Evolutionary conservation across 2,329 filamentous ascomycete genomes (phyloP).

Genomic region (Raffaelea arxii): DNA sequence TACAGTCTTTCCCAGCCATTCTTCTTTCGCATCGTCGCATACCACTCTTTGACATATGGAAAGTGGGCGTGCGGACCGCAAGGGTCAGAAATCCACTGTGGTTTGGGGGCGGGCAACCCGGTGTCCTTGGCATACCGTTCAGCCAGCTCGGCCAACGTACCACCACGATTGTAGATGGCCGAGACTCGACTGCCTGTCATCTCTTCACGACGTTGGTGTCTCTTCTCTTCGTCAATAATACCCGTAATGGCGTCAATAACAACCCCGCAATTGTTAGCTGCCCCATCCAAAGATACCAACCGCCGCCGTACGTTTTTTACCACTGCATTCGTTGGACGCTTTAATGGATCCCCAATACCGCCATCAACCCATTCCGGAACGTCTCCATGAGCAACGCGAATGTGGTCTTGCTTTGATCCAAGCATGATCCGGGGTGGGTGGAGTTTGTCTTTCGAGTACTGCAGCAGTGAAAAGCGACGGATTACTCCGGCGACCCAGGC

Average conservation of each 20-base stretch:
- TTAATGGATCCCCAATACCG: conserved; percentile 35
- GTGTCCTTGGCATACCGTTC: conserved; percentile 28
- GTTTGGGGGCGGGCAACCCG: conserved; percentile 27
- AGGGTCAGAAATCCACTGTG: conserved; percentile 31
- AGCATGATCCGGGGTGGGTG: conserved; percentile 23
- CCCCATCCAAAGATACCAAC: conserved; percentile 32
- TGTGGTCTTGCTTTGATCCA: conserved; percentile 36
- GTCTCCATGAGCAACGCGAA: conserved; percentile 34
- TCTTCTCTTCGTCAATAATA: conserved; percentile 25
- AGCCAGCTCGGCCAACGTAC: conserved; percentile 27
- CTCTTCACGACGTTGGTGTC: conserved; percentile 21
- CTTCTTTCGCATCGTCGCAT: conserved; percentile 19
- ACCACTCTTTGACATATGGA: conserved; percentile 34
- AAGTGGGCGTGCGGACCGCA: conserved; percentile 35
- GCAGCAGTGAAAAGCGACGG: too few relatives aligned
- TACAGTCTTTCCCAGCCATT: background rate
- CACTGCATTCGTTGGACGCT: conserved; percentile 30
- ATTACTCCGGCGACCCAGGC: too few relatives aligned
- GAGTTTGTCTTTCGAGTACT: conserved; percentile 24
- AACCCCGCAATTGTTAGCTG: conserved; percentile 33
- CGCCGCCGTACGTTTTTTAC: conserved; percentile 34
- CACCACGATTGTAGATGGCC: conserved; percentile 32
- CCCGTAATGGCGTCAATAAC: conserved; percentile 26
- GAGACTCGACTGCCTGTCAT: conserved; percentile 17
- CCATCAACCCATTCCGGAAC: conserved; percentile 40